A percentile compares a stretch with the other conserved stretches of the same genome.
Evolutionary conservation across 2,329 filamentous ascomycete species (phyloP).

Genomic region (Colletotrichum sublineola): DNA sequence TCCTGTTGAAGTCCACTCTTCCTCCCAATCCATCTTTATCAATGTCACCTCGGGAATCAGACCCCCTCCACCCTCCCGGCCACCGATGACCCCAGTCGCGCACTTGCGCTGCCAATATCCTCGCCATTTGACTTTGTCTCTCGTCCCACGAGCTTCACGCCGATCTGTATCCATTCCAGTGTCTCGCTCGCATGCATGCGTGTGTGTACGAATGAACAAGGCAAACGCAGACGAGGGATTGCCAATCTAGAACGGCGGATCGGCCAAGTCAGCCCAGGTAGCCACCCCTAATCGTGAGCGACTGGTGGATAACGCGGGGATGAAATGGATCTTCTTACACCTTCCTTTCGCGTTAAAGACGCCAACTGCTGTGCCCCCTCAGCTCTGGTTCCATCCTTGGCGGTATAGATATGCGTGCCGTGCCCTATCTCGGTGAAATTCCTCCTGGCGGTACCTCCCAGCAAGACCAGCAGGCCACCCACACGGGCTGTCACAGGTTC

Average conservation of each 20-base stretch:
- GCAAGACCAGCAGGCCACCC: background rate
- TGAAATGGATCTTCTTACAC: conserved; percentile 39
- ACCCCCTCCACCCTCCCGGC: background rate
- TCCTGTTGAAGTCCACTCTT: background rate
- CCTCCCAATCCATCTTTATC: conserved; percentile 1
- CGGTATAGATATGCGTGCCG: conserved; percentile 22
- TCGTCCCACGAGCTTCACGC: background rate
- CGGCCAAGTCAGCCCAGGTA: conserved; percentile 23
- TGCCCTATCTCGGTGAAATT: conserved; percentile 31
- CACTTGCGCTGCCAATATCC: background rate
- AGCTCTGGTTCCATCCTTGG: conserved; percentile 33
- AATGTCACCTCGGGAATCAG: conserved; percentile 2
- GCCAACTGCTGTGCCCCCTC: conserved; percentile 27
- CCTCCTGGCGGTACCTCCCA: background rate
- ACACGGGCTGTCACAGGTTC: conserved; percentile 5
- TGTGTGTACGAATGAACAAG: background rate
- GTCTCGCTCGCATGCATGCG: background rate
- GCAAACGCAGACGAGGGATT: background rate
- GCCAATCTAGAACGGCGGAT: conserved; percentile 29
- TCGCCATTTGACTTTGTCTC: background rate
- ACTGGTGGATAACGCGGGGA: conserved; percentile 37
- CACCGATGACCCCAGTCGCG: background rate
- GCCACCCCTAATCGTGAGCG: conserved; percentile 21
- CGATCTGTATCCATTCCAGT: background rate
- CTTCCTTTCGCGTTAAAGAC: conserved; percentile 41